Evolutionary conservation across 23 red algal genomes (phyloP).

Genomic region (Gracilaria caudata): DNA sequence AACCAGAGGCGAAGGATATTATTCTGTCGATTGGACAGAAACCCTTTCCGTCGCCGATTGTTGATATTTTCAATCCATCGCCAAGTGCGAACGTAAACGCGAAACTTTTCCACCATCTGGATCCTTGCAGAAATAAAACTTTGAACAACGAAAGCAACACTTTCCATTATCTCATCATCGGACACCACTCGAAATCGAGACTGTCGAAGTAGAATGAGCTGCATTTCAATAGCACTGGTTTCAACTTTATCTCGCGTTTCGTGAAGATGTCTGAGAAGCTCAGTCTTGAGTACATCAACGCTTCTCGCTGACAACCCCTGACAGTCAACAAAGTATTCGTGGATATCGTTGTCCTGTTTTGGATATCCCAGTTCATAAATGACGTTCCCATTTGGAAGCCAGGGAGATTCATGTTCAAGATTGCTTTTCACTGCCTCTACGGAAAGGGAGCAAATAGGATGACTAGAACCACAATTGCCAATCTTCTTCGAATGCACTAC

Average conservation of each 20-base stretch:
- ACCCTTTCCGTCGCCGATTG: constrained; percentile 20
- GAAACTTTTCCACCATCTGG: constrained; percentile 32
- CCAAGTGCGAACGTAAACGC: constrained; percentile 34
- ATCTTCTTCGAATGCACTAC: not conserved
- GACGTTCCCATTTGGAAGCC: not conserved
- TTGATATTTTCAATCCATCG: constrained; percentile 33
- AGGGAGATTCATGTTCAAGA: not conserved
- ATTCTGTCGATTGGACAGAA: constrained; percentile 37
- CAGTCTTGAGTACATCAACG: constrained; percentile 6
- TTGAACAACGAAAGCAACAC: not conserved
- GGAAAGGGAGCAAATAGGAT: not conserved
- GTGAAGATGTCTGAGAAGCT: not conserved
- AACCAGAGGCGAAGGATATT: constrained; percentile 54
- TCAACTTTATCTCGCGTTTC: not conserved
- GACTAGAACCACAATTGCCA: not conserved
- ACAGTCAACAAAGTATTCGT: constrained; percentile 17
- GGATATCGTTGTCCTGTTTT: constrained; percentile 8
- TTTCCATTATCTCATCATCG: not conserved
- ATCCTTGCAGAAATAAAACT: constrained; percentile 9
- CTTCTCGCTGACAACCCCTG: constrained; percentile 12
- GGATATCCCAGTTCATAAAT: constrained; percentile 31
- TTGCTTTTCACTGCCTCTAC: not conserved
- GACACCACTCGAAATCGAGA: constrained; percentile 10
- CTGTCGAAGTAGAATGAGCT: constrained; percentile 6
- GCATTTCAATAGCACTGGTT: constrained; percentile 9